phyloP scores from a whole-genome alignment of 2,329 filamentous ascomycete genomes.

The Diaporthe ampelina region DNA sequence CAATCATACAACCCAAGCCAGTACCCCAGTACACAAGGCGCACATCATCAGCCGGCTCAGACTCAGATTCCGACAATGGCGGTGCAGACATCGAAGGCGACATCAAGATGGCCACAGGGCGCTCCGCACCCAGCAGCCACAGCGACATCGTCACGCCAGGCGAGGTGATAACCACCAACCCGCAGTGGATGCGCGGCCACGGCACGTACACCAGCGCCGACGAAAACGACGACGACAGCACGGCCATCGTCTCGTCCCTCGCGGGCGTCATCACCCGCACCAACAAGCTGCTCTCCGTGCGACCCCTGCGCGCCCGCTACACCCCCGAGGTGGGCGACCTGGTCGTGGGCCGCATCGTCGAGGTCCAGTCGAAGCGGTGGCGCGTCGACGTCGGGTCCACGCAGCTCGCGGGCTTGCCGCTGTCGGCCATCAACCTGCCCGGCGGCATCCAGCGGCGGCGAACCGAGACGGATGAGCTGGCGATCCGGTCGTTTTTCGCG shows the following conservation, averaged over 20 bases:
- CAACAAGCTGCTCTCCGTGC: slow-evolving; percentile 95
- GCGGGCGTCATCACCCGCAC: slow-evolving; percentile 92
- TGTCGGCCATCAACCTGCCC: slow-evolving; percentile 93
- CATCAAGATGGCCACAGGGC: slow-evolving; percentile 56
- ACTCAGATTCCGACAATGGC: slow-evolving; percentile 54
- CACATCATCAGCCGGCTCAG: slow-evolving; percentile 43
- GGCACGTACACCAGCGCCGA: slow-evolving; percentile 76
- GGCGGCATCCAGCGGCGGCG: slow-evolving; percentile 92
- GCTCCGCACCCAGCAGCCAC: slow-evolving; percentile 43
- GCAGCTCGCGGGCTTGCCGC: slow-evolving; percentile 85
- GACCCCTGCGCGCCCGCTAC: slow-evolving; percentile 91
- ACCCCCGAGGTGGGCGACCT: slow-evolving; percentile 96
- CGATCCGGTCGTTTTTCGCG: slow-evolving; percentile 96
- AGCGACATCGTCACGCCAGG: slow-evolving; percentile 85
- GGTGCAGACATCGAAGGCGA: slow-evolving; percentile 58
- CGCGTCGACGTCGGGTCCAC: slow-evolving; percentile 93
- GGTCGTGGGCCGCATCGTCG: slow-evolving; percentile 91
- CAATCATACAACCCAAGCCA: slow-evolving; percentile 48
- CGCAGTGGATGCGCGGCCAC: slow-evolving; percentile 99
- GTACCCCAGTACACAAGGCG: slow-evolving; percentile 39
- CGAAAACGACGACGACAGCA: slow-evolving; percentile 63
- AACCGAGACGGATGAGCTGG: slow-evolving; percentile 95
- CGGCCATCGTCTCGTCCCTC: slow-evolving; percentile 87
- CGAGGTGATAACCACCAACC: slow-evolving; percentile 87
- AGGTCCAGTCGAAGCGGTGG: slow-evolving; percentile 95